These are phyloP conservation scores for Talaromyces ruber DNA, from an alignment of 495 filamentous ascomycete genomes.

Conservation along the genomic window DNA sequence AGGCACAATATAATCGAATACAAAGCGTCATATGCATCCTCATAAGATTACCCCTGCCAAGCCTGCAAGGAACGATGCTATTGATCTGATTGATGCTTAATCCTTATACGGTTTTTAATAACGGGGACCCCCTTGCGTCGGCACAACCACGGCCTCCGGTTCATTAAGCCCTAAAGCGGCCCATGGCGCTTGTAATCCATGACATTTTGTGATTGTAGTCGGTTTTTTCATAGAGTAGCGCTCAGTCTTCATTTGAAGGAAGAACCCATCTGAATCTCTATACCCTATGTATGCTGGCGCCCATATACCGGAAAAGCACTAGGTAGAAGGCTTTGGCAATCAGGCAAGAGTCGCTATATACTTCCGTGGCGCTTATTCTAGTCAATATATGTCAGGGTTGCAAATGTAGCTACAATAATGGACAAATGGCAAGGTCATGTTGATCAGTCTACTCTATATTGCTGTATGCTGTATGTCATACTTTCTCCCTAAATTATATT, in stretches of 20 bases:
- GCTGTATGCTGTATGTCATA: not conserved
- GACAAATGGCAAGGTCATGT: not conserved
- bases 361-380: not conserved
- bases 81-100: not conserved
- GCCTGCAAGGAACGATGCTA: not conserved
- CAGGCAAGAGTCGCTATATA: not conserved
- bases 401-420: not conserved
- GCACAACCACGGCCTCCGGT: not conserved
- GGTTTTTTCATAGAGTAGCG: not conserved
- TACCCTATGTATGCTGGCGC: not conserved
- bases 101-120: not conserved
- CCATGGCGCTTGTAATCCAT: not conserved
- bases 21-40: not conserved
- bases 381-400: no score
- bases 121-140: constrained; percentile 1
- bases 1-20: not conserved
- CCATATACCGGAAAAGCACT: not conserved
- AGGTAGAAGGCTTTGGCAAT: not conserved
- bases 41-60: not conserved
- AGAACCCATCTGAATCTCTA: not conserved
- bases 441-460: not conserved
- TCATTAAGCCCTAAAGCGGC: not conserved
- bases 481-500: not conserved
- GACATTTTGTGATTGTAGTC: not conserved
- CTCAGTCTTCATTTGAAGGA: not conserved